Evolutionary conservation across 2,329 filamentous ascomycete species (phyloP).

Genomic region (Aspergillus fischeri): DNA sequence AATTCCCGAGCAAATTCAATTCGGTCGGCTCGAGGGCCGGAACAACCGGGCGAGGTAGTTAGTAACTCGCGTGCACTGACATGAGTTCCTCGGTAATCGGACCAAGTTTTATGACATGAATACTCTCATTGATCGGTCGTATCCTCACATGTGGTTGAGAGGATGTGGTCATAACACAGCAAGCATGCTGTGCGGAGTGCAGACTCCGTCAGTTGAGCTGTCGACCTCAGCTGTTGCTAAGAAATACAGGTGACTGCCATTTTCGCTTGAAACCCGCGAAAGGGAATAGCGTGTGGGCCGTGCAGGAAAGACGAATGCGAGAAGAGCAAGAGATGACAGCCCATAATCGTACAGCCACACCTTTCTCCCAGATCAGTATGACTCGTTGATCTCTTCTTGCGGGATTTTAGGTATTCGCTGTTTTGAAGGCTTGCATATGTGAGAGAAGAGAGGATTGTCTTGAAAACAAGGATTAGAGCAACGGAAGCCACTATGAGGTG

Average conservation of each 20-base stretch:
- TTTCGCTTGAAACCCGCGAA: conserved; percentile 13
- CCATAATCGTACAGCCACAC: not conserved
- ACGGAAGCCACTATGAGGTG: not conserved
- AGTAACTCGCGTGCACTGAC: not conserved
- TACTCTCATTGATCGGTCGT: not conserved
- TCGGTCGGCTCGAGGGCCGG: not conserved
- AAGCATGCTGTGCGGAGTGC: not conserved
- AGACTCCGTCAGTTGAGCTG: not conserved
- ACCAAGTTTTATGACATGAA: not conserved
- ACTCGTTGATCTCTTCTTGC: not conserved
- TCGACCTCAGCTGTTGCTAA: not conserved
- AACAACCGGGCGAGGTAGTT: not conserved
- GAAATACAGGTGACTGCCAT: conserved; percentile 8
- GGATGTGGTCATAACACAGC: not conserved
- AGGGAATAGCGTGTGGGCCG: conserved; percentile 10
- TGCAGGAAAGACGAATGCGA: conserved; percentile 13
- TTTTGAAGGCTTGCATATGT: no score
- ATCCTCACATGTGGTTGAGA: not conserved
- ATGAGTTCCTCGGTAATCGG: not conserved
- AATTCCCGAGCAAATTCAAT: not conserved
- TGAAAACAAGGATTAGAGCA: not conserved
- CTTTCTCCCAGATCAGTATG: not conserved
- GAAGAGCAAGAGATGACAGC: not conserved
- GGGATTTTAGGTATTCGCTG: not conserved
- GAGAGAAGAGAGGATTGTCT: not conserved